These are phyloP conservation scores for Collariella sp. DNA, from an alignment of 495 filamentous ascomycete genomes.

Conservation along the genomic window DNA sequence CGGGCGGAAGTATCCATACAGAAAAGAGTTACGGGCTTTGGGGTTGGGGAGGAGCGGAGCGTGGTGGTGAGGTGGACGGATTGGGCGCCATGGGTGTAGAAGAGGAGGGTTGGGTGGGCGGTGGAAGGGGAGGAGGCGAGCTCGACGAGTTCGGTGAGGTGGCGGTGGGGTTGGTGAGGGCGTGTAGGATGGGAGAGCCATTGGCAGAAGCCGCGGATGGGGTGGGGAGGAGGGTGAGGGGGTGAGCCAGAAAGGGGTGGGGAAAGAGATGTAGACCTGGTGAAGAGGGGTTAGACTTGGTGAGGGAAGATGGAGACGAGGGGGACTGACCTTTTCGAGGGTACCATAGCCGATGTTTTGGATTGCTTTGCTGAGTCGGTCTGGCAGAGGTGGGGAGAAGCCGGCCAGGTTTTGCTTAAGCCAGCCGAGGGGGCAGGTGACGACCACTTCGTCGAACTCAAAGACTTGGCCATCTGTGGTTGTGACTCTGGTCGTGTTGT, in stretches of 20 bases:
- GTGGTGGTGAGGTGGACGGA: slow-evolving; percentile 39
- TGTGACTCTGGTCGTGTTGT: slow-evolving; percentile 42
- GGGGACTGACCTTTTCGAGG: slow-evolving; percentile 63
- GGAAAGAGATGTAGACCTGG: slow-evolving; percentile 78
- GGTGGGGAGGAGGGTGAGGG: slow-evolving; percentile 16
- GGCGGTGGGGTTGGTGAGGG: slow-evolving; percentile 53
- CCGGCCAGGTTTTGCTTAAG: slow-evolving; percentile 64
- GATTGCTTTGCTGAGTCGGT: slow-evolving; percentile 61
- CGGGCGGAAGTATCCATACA: slow-evolving; percentile 57
- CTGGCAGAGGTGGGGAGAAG: slow-evolving; percentile 64
- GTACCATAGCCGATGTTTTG: slow-evolving; percentile 72
- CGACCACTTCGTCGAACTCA: slow-evolving; percentile 74
- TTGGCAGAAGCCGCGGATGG: slow-evolving; percentile 51
- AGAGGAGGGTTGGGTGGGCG: slow-evolving; percentile 80
- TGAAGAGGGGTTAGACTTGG: slow-evolving; percentile 7
- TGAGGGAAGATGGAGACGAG: not conserved
- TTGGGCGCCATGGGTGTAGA: slow-evolving; percentile 74
- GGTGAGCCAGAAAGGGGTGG: slow-evolving; percentile 50
- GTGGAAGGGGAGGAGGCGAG: slow-evolving; percentile 57
- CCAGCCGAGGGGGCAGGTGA: slow-evolving; percentile 84
- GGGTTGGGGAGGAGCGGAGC: slow-evolving; percentile 29
- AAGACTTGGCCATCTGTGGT: slow-evolving; percentile 45
- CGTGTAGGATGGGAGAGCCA: slow-evolving; percentile 61
- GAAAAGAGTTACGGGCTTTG: slow-evolving; percentile 35
- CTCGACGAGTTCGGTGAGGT: slow-evolving; percentile 76